Evolutionary conservation across 2,329 filamentous ascomycete species (phyloP), one percentile per base, ranked within the genome.

Genomic region (Stemphylium beticola): DNA sequence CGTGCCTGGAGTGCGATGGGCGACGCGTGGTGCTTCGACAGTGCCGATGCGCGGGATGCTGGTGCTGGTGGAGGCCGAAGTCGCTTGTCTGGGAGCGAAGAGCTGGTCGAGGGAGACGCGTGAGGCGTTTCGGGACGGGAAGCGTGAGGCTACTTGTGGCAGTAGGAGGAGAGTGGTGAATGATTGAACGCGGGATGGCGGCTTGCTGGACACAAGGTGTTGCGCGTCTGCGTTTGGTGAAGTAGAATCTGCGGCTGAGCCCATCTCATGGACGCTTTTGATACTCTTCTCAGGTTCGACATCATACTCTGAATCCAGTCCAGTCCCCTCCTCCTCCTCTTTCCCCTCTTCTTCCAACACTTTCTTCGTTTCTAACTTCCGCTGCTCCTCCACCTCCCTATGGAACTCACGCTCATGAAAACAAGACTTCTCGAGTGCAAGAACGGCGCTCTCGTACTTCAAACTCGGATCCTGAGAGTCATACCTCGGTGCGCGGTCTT

Each of bases 401-500:
- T 56, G 47, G 2, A 38, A 24, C n/a, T 57, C 44, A 53, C 41
- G 47, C 22, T 58, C 43, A 8, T 46, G 33, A 5, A 48, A 4
- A 20, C 58, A 56, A 10, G 50, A 52, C 3, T 36, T 49, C 0
- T 57, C n/a, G 0, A 71, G 43, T 2, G 66, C 64, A 1, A 24
- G n/a, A 3, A 72, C 36, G 1, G 49, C 39, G 1, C 4, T 4
- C 45, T 73, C 67, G 0, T 33, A 4, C 1, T 44, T 38, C 0
- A 66, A 24, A 1, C 36, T 42, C 2, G 32, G 29, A 3, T 50
- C 58, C 0, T 24, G 4, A 0, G 41, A 40, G 6, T 57, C 39
- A 15, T 62, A 69, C 0, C 8, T 2, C 0, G 68, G 69, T 0
- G 66, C 65, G 0, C 18, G 26, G 2, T 49, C 44, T 3, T 36